These are phyloP conservation scores for Aristolochia californica DNA, from an alignment of 164 flowering plant genomes.

Conservation along the genomic window DNA sequence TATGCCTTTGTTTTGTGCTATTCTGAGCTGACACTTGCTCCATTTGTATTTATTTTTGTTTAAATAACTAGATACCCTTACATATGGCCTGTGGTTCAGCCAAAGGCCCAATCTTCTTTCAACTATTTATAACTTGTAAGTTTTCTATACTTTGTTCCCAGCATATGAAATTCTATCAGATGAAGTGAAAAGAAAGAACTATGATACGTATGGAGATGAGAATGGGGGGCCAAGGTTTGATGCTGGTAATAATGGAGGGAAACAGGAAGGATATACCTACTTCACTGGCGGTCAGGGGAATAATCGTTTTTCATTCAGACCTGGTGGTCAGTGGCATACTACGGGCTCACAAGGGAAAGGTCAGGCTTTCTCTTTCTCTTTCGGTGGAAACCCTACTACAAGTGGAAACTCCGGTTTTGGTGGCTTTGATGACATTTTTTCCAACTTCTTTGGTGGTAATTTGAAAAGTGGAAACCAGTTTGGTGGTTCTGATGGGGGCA, in stretches of 20 bases:
- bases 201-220: conserved; percentile 85
- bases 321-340: conserved; percentile 43
- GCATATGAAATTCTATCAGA: conserved; percentile 90
- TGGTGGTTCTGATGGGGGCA: conserved; percentile 38
- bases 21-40: not conserved
- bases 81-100: no score
- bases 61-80: no score
- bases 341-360: conserved; percentile 50
- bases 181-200: conserved; percentile 87
- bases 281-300: conserved; percentile 68
- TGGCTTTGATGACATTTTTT: conserved; percentile 48
- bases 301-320: conserved; percentile 34
- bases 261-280: conserved; percentile 43
- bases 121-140: not conserved
- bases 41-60: no score
- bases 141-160: conserved; percentile 16
- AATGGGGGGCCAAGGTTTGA: conserved; percentile 60
- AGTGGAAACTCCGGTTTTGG: conserved; percentile 42
- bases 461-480: conserved; percentile 25
- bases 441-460: conserved; percentile 50
- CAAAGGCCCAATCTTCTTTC: not conserved
- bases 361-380: conserved; percentile 64
- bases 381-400: conserved; percentile 42
- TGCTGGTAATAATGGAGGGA: conserved; percentile 37
- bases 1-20: not conserved